A percentile compares a stretch with the other conserved stretches of the same genome.
These are phyloP conservation scores for Lunasporangiospora selenospora DNA, from an alignment of 192 early-diverging fungal genomes.

Conservation along the genomic window DNA sequence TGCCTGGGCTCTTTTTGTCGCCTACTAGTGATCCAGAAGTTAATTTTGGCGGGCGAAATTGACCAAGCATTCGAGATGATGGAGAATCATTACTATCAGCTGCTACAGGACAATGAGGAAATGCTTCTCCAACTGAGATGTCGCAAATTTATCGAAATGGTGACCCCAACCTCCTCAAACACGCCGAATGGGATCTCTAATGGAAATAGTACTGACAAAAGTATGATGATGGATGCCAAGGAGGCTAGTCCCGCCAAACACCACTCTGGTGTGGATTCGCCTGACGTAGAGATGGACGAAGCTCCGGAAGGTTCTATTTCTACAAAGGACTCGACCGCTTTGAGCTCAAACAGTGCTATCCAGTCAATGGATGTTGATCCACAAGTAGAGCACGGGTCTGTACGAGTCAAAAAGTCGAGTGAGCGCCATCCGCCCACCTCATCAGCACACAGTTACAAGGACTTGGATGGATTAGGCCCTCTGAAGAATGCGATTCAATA, in stretches of 20 bases:
- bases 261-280: too few species aligned
- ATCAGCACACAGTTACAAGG: too few species aligned
- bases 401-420: too few species aligned
- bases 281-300: too few species aligned
- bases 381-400: slow-evolving; percentile 2
- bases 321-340: too few species aligned
- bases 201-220: neutral
- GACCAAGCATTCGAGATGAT: slow-evolving; percentile 72
- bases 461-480: slow-evolving; percentile 23
- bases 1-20: neutral
- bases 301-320: too few species aligned
- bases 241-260: too few species aligned
- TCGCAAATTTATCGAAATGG: slow-evolving; percentile 89
- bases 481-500: slow-evolving; percentile 54
- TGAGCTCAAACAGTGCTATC: too few species aligned
- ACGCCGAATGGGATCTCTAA: slow-evolving; percentile 1
- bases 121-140: slow-evolving; percentile 83
- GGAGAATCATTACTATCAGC: slow-evolving; percentile 69
- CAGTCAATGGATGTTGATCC: slow-evolving; percentile 49
- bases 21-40: slow-evolving; percentile 49
- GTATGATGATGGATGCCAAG: slow-evolving; percentile 21
- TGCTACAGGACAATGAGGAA: slow-evolving; percentile 66
- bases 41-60: slow-evolving; percentile 78
- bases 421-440: too few species aligned
- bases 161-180: slow-evolving; percentile 48